These are phyloP conservation scores for Capsicum rhomboideum DNA, from an alignment of 257 asterid species.

Conservation along the genomic window DNA sequence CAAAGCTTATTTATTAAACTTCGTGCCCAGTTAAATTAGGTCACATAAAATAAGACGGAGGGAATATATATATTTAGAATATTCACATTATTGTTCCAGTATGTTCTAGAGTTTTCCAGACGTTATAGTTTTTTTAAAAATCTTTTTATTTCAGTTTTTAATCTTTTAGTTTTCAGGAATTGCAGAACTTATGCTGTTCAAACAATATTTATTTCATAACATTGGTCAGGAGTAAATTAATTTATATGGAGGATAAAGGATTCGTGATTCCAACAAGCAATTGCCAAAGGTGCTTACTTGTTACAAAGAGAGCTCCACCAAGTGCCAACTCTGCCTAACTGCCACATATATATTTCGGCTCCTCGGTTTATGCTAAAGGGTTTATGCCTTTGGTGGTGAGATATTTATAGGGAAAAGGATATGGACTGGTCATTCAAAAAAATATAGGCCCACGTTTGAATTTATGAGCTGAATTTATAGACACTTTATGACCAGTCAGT, in stretches of 20 bases:
- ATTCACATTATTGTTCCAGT: no score
- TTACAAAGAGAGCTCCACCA: background rate
- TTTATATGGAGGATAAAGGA: background rate
- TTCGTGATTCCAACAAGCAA: background rate
- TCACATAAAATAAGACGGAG: no score
- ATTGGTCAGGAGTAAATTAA: no score
- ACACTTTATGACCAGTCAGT: no score
- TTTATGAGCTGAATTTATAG: no score
- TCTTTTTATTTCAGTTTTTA: background rate
- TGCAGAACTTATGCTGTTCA: background rate
- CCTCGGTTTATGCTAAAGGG: background rate
- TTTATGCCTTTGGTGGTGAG: background rate
- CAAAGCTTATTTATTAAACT: no score
- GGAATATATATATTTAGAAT: no score
- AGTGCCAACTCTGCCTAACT: background rate
- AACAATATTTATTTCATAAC: background rate
- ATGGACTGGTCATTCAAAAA: no score
- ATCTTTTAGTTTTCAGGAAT: background rate
- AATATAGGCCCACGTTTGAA: no score
- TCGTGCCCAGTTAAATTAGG: no score
- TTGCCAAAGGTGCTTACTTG: background rate
- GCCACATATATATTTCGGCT: background rate
- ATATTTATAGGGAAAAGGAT: no score
- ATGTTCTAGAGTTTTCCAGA: background rate
- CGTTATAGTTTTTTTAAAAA: background rate